Base-by-base conservation (phyloP, 2,329 filamentous ascomycete genomes). In the Arthrobotrys sphaeroides region DNA sequence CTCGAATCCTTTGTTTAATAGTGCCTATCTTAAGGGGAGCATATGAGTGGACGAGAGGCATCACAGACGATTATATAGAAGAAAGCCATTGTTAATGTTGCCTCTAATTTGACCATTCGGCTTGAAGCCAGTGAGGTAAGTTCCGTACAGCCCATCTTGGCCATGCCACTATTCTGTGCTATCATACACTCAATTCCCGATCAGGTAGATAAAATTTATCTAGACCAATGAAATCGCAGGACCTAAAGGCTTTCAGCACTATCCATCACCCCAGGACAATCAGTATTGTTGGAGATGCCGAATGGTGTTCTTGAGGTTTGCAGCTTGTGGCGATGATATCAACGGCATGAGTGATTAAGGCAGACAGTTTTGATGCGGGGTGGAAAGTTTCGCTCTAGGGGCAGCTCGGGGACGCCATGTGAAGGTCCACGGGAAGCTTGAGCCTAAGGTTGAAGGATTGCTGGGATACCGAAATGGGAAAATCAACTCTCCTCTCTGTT, bases 191-290 rank as follows among this genome's bases (percentile, higher is more conserved):
- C 10, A 13, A 61, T 24, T 67, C 62, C 61, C 36, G 55, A 57
- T 67, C 45, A 59, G 55, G 18, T 10, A 73, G 61, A 74, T 67
- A 67, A 68, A 60, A 28, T 6, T 43, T 68, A 74, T 74, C 70
- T 55, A 55, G 28, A 26, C 70, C 70, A 74, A 74, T 74, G 57
- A 28, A 7, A 53, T 57, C 26, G 9, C 24, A 40, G 70, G 55
- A 68, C 57, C 55, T 55, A 24, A 64, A 18, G 13, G 20, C 22
- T 40, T 22, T 24, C 26, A 74, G 51, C 18, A 28, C n/a, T 22
- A 45, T 57, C 36, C 38, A 7, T 55, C 40, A 28, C 24, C 53
- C 55, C 43, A 31, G 43, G 36, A 18, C 31, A 45, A 43, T 60
- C 18, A 1, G n/a, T 10, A 31, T 55, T 62, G 62, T 57, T 62